Base-by-base conservation (phyloP, 768 basidiomycete species). In the Amanita jacksonii region DNA sequence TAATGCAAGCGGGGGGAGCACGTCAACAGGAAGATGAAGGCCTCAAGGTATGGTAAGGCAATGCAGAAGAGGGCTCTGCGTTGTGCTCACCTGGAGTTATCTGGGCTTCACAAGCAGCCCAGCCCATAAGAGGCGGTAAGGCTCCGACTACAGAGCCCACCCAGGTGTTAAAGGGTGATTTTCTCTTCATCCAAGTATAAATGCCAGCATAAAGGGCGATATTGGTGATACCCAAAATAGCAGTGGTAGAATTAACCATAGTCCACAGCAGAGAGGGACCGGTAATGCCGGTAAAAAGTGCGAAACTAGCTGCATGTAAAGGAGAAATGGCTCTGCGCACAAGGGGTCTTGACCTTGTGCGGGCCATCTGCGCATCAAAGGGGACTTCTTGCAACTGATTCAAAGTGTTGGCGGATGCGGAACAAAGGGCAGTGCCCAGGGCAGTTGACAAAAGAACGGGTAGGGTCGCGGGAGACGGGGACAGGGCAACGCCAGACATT, bases 371-470 rank as follows among this genome's bases (percentile, higher is more conserved):
- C 0, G 96, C 93, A 56, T 99, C 96, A 51, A 91, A 88, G 0
- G 96, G 96, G 5, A 88, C 71, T 63, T 99, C 96, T 55, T 92
- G 84, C 3, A 98, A 67, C 60, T 99, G 91, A 63, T 99, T 99
- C 54, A 96, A 70, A 2, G 94, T 74, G 58, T 97, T 97, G 22
- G 96, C 96, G 0, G 92, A 87, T 2, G 91, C 89, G 4, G 85
- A 83, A 59, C 92, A 96, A 33, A 99, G 72, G 0, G 83, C 78
- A 0, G 93, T 97, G 31, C 96, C 96, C 20, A 85, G 57, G 0
- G 93, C 90, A 0, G 93, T 87, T 12, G 85, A 79, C 3, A 98
- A 70, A 8, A 99, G 72, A 10, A 90, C 74, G 1, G 91, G 86
- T 0, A 97, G 66, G 2, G 85, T 81, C 0, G 87, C 73, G 3